These are phyloP conservation scores for Striga hermonthica DNA, from an alignment of 305 asterid genomes.

Conservation along the genomic window DNA sequence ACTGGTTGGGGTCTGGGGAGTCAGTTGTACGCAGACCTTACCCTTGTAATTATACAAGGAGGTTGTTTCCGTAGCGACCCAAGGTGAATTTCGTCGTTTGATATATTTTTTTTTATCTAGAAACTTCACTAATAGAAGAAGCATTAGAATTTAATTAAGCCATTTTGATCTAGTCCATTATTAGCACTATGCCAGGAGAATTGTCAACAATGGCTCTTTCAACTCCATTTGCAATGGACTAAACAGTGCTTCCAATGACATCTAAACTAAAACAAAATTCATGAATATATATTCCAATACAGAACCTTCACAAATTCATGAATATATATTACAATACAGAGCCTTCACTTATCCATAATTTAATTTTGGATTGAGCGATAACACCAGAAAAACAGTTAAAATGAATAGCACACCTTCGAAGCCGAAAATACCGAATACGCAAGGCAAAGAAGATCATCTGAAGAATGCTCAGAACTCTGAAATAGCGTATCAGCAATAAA, in stretches of 20 bases:
- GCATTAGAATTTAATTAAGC: too few species aligned
- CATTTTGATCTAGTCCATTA: too few species aligned
- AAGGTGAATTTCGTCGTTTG: too few species aligned
- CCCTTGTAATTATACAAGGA: too few species aligned
- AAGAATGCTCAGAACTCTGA: constrained; percentile 72
- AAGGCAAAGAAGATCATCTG: constrained; percentile 95
- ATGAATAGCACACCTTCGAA: constrained; percentile 53
- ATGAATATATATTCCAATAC: not conserved
- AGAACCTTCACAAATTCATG: not conserved
- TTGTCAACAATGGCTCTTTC: too few species aligned
- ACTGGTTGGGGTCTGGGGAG: too few species aligned
- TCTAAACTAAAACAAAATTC: constrained; percentile 18
- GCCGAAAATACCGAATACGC: constrained; percentile 68
- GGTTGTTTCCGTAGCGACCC: too few species aligned
- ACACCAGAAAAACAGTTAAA: constrained; percentile 16
- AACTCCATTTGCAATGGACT: too few species aligned
- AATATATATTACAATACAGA: not conserved
- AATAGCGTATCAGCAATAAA: constrained; percentile 76
- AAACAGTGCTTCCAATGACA: constrained; percentile 7
- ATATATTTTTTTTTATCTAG: too few species aligned
- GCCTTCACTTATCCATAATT: not conserved
- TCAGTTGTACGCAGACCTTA: too few species aligned
- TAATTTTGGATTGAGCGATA: constrained; percentile 2
- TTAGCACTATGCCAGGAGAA: too few species aligned
- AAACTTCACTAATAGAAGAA: too few species aligned